Base-by-base conservation (phyloP, 768 basidiomycete species). In the Suillus bovinus region DNA sequence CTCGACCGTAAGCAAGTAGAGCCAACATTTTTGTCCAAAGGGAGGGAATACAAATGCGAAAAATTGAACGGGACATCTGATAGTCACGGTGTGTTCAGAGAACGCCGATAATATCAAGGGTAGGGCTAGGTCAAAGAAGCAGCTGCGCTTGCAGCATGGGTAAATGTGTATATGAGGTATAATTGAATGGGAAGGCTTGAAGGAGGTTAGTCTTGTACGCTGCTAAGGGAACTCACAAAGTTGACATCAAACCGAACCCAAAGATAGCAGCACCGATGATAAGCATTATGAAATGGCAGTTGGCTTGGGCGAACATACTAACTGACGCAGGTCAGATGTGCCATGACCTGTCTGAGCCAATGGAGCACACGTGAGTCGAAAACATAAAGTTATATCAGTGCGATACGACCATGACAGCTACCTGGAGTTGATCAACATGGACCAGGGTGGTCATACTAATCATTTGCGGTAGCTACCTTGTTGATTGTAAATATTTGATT, bases 261-360 rank as follows among this genome's bases (percentile, higher is more conserved):
- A 81, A 86, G 53, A 87, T 82, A 1, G 79, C 81, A 6, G 84
- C 79, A 6, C 86, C 87, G 54, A 85, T 81, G 64, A 89, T 86
- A 8, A n/a, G n/a, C n/a, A n/a, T n/a, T n/a, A n/a, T n/a, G n/a
- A n/a, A 91, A 67, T 91, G 88, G 0, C 84, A 64, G 50, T 74
- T 74, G 0, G 84, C 83, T 61, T 88, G 77, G 4, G 89, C 90
- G 17, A 89, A 88, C 90, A 68, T 89, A 92, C 90, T 89, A 89
- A 63, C 87, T 89, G 59, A 1, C 50, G 27, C 38, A 33, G 22
- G 41, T 66, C 49, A 68, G 24, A 31, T n/a, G n/a, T n/a, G n/a
- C n/a, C n/a, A n/a, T n/a, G n/a, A n/a, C n/a, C n/a, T n/a, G n/a
- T n/a, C n/a, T n/a, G n/a, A n/a, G n/a, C n/a, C n/a, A n/a, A n/a